Evolutionary conservation across 768 basidiomycete genomes (phyloP).

Genomic region (Arthromyces matolae): DNA sequence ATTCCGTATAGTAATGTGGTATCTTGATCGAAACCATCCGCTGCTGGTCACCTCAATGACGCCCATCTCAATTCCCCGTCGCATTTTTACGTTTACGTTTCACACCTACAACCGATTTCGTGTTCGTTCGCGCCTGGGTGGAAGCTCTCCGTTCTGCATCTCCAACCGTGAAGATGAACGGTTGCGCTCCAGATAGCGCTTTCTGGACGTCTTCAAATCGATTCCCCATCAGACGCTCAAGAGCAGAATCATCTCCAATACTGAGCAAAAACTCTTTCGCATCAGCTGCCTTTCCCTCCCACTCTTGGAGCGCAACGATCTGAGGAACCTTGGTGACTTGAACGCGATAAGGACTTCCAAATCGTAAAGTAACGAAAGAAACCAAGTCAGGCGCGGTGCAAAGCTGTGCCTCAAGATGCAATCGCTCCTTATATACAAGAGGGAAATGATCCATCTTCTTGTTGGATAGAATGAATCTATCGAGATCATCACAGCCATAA

Average conservation of each 20-base stretch:
- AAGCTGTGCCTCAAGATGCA: constrained; percentile 24
- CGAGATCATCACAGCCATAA: constrained; percentile 25
- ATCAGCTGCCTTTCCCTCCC: constrained; percentile 20
- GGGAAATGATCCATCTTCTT: constrained; percentile 15
- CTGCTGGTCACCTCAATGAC: constrained; percentile 24
- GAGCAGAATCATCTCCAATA: constrained; percentile 24
- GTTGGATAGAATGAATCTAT: constrained; percentile 25
- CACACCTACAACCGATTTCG: constrained; percentile 10
- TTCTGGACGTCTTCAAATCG: constrained; percentile 28
- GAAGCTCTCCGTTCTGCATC: not conserved
- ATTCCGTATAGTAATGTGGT: too few relatives aligned
- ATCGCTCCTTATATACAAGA: constrained; percentile 16
- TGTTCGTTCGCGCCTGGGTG: not conserved
- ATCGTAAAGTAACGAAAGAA: constrained; percentile 20
- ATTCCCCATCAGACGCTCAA: constrained; percentile 30
- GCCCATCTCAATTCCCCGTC: constrained; percentile 13
- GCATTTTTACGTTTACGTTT: constrained; percentile 20
- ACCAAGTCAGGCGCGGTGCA: constrained; percentile 21
- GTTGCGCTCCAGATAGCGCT: constrained; percentile 19
- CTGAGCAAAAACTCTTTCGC: constrained; percentile 24
- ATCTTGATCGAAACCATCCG: too few relatives aligned
- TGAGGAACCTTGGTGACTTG: constrained; percentile 25
- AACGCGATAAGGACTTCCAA: constrained; percentile 26
- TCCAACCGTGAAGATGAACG: not conserved
- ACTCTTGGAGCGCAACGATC: constrained; percentile 21